Percentiles rank a stretch among this genome's conserved stretches.
phyloP scores from a whole-genome alignment of 768 basidiomycete species.

The Trametes punicea region DNA sequence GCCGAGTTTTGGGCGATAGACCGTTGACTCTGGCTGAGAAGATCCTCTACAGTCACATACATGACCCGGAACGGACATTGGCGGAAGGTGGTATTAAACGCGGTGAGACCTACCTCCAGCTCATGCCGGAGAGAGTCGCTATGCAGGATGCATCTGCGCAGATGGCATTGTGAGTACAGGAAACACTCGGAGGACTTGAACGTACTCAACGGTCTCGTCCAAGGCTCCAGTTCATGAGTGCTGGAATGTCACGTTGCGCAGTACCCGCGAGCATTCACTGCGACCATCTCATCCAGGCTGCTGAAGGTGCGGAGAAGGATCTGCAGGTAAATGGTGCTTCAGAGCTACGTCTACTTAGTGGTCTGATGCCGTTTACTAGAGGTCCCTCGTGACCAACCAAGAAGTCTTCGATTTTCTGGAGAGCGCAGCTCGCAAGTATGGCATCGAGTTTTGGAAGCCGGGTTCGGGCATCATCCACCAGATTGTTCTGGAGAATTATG shows the following conservation, averaged over 20 bases:
- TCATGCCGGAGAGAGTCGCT: slow-evolving; percentile 89
- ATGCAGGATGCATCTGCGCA: slow-evolving; percentile 96
- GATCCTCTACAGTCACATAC: slow-evolving; percentile 91
- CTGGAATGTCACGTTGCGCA: slow-evolving; percentile 76
- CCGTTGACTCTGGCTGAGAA: slow-evolving; percentile 97
- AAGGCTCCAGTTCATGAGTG: slow-evolving; percentile 97
- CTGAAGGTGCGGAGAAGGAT: slow-evolving; percentile 83
- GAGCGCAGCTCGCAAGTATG: slow-evolving; percentile 85
- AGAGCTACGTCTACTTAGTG: not conserved
- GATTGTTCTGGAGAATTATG: slow-evolving; percentile 97
- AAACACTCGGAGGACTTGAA: not conserved
- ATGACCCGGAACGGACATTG: slow-evolving; percentile 71
- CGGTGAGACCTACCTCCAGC: slow-evolving; percentile 87
- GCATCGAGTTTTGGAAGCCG: slow-evolving; percentile 97
- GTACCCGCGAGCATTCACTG: slow-evolving; percentile 95
- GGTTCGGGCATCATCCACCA: slow-evolving; percentile 96
- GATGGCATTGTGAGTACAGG: slow-evolving; percentile 83
- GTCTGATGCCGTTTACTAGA: slow-evolving; percentile 38
- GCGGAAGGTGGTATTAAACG: slow-evolving; percentile 64
- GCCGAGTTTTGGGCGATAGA: slow-evolving; percentile 60
- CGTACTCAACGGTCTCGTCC: not conserved
- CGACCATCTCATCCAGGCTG: slow-evolving; percentile 95
- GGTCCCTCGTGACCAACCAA: slow-evolving; percentile 83
- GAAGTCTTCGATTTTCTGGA: slow-evolving; percentile 98
- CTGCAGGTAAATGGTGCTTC: slow-evolving; percentile 53